Base-by-base conservation (phyloP, 495 filamentous ascomycete genomes). In the Penicillium fimorum region DNA sequence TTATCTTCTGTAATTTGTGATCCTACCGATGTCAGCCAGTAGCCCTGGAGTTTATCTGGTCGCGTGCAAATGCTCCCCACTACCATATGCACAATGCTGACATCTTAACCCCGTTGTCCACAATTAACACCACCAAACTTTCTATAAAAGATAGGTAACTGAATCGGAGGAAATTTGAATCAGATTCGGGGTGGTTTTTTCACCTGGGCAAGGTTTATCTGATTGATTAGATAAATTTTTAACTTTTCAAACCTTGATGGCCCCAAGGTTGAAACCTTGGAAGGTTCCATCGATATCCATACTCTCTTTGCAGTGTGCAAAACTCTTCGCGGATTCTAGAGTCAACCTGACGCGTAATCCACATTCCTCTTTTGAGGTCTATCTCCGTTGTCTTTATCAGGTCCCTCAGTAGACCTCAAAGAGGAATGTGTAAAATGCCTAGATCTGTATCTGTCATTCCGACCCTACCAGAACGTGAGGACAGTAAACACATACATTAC, bases 141-240 rank as follows among this genome's bases (percentile, higher is more conserved):
- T 43, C 3, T 3, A 43, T 43, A 18, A 12, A 41, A 20, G n/a
- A 41, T 20, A 40, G 41, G 41, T 5, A 22, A 43, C 20, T 43
- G 8, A 2, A 42, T 42, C 11, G 40, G 17, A 17, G 18, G 18
- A 43, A 24, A 24, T 43, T 43, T 43, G 2, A 41, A 42, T 42
- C 8, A 22, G 40, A 22, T 42, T 42, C 5, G 5, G 40, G 17
- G 20, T 22, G 11, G n/a, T 24, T 65, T 37, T 27, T 27, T 4
- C 25, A 22, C 22, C 22, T 22, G 2, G 2, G 22, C 22, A 37
- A n/a, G 13, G 5, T 25, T 51, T 51, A 51, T 51, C 48, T 51
- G 48, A 51, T 51, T 51, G 48, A 51, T 51, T 51, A 51, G 48
- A 50, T 50, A 6, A 5, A 20, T 25, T 38, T 38, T 38, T n/a